A percentile compares a stretch with the other conserved stretches of the same genome.
These are phyloP conservation scores for Salisapilia sapeloensis DNA, from an alignment of 352 stramenopile species.

Conservation along the genomic window DNA sequence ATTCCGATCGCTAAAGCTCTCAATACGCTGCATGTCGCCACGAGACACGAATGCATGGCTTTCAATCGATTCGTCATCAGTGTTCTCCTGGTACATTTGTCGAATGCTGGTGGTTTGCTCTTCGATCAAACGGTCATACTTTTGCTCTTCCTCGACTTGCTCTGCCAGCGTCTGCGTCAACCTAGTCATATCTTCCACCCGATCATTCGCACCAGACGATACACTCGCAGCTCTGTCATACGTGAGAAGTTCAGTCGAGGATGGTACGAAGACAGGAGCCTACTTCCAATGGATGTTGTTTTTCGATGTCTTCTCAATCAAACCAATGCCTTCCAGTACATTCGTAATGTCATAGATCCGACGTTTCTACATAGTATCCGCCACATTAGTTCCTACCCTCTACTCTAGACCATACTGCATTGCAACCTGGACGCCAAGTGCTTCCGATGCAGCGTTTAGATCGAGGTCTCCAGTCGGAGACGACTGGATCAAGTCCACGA, in stretches of 20 bases:
- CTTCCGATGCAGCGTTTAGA: slow-evolving; percentile 85
- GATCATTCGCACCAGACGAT: slow-evolving; percentile 20
- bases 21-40: slow-evolving; percentile 75
- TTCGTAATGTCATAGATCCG: slow-evolving; percentile 99
- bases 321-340: slow-evolving; percentile 93
- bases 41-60: slow-evolving; percentile 78
- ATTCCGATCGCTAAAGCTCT: slow-evolving; percentile 75
- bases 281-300: slow-evolving; percentile 97
- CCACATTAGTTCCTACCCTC: neutral
- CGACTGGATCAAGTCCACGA: slow-evolving; percentile 89
- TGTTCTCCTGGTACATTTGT: slow-evolving; percentile 69
- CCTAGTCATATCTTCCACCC: slow-evolving; percentile 49
- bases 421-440: slow-evolving; percentile 58
- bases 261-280: slow-evolving; percentile 3
- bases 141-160: slow-evolving; percentile 64
- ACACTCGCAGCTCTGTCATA: slow-evolving; percentile 28
- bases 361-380: slow-evolving; percentile 55
- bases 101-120: slow-evolving; percentile 67
- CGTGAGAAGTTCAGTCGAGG: neutral
- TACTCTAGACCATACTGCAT: neutral
- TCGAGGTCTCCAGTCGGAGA: slow-evolving; percentile 83
- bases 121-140: slow-evolving; percentile 76
- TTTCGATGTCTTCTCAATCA: slow-evolving; percentile 96
- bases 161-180: slow-evolving; percentile 63
- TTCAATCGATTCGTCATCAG: slow-evolving; percentile 54